Percentiles rank a stretch among this genome's conserved stretches.
These are phyloP conservation scores for Schizonepeta tenuifolia DNA, from an alignment of 257 asterid species.

Conservation along the genomic window DNA sequence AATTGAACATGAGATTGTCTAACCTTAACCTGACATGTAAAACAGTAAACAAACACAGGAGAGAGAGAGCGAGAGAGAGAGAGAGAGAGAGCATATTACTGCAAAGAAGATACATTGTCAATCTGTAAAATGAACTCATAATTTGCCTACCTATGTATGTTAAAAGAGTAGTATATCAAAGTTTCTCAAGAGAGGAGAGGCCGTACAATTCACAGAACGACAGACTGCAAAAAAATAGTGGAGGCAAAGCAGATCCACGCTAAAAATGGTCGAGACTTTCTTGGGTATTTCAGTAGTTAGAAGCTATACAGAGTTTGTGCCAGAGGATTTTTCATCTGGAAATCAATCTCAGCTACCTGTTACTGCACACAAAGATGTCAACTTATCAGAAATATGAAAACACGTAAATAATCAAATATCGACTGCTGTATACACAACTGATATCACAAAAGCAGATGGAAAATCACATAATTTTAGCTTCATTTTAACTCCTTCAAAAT, in stretches of 20 bases:
- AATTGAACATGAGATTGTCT: no score
- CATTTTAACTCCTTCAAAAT: background rate
- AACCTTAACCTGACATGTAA: no score
- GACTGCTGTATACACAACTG: slow-evolving; percentile 14
- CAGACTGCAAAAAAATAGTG: slow-evolving; percentile 22
- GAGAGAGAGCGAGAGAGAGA: background rate
- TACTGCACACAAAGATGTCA: slow-evolving; percentile 29
- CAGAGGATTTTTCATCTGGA: slow-evolving; percentile 23
- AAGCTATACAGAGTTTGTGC: slow-evolving; percentile 39
- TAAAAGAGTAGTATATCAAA: slow-evolving; percentile 22
- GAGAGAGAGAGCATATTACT: slow-evolving; percentile 15
- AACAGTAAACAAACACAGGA: background rate
- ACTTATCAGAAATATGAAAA: slow-evolving; percentile 13
- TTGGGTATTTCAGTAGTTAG: slow-evolving; percentile 25
- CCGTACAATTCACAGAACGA: slow-evolving; percentile 23
- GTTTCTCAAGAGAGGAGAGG: slow-evolving; percentile 16
- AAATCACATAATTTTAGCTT: background rate
- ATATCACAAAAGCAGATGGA: background rate
- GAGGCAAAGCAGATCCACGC: slow-evolving; percentile 23
- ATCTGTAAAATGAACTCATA: slow-evolving; percentile 11
- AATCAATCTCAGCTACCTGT: slow-evolving; percentile 25
- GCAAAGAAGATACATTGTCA: slow-evolving; percentile 1
- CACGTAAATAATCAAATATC: background rate
- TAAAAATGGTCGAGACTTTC: slow-evolving; percentile 14
- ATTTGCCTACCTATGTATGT: slow-evolving; percentile 29